phyloP scores from a whole-genome alignment of 768 basidiomycete genomes.

The Sarcomyxa edulis region DNA sequence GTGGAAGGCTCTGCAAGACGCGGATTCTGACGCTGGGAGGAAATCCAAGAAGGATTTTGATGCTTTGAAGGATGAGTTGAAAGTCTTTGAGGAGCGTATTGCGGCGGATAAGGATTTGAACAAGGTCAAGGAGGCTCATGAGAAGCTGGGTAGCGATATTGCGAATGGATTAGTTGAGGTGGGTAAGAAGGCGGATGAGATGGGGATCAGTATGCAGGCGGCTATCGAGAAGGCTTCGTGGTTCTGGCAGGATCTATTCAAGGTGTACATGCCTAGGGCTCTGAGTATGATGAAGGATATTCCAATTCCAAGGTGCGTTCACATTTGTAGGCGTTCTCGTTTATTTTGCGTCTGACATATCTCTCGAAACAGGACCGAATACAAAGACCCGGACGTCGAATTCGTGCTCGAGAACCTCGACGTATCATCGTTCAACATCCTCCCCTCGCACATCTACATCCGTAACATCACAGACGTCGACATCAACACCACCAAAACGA shows the following conservation, averaged over 20 bases:
- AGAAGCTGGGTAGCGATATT: conserved; percentile 42
- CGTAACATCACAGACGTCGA: conserved; percentile 30
- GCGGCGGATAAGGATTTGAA: conserved; percentile 44
- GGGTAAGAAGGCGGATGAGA: conserved; percentile 29
- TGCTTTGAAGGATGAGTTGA: conserved; percentile 37
- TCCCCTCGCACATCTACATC: conserved; percentile 31
- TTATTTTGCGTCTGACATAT: not conserved
- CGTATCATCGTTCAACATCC: conserved; percentile 58
- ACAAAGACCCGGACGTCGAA: conserved; percentile 61
- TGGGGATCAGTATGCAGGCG: conserved; percentile 42
- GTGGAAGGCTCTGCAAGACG: conserved; percentile 46
- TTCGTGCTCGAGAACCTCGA: conserved; percentile 74
- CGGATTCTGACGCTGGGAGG: conserved; percentile 31
- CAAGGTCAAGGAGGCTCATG: conserved; percentile 41
- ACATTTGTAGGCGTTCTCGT: not conserved
- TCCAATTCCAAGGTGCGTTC: conserved; percentile 60
- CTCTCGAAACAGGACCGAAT: conserved; percentile 53
- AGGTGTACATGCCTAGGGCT: conserved; percentile 66
- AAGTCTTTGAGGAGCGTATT: conserved; percentile 39
- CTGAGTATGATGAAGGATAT: conserved; percentile 49
- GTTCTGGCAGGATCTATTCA: conserved; percentile 81
- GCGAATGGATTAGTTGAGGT: conserved; percentile 33
- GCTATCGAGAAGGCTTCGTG: conserved; percentile 60
- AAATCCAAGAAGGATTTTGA: conserved; percentile 52
- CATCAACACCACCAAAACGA: conserved; percentile 29